Conservation (phyloP, 441 rosid species). For the Euphorbia celastroides region DNA sequence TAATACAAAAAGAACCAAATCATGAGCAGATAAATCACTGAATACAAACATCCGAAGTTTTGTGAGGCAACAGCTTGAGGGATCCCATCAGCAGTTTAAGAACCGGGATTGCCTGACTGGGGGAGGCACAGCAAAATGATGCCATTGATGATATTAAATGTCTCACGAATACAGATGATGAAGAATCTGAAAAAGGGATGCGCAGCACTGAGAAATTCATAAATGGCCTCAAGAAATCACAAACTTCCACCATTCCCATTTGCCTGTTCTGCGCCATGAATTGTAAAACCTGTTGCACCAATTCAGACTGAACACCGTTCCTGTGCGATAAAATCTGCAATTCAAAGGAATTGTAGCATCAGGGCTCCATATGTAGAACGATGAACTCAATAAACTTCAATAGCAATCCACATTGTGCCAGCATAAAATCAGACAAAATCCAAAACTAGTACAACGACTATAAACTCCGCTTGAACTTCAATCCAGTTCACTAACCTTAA, state of each 20-base stretch:
- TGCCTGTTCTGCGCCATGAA: constrained; percentile 46
- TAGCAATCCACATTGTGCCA: background rate
- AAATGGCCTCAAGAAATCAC: constrained; percentile 74
- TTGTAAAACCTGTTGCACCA: constrained; percentile 62
- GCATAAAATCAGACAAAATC: background rate
- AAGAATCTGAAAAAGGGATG: constrained; percentile 40
- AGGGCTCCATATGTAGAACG: constrained; percentile 8
- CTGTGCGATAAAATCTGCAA: constrained; percentile 69
- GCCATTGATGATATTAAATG: constrained; percentile 67
- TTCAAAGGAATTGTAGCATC: constrained; percentile 11
- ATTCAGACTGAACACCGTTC: constrained; percentile 55
- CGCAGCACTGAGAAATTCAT: constrained; percentile 49
- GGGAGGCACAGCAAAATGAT: constrained; percentile 70
- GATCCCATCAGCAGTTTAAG: constrained; percentile 54
- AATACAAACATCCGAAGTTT: constrained; percentile 47
- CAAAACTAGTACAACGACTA: background rate
- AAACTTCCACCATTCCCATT: constrained; percentile 56
- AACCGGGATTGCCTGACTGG: constrained; percentile 50
- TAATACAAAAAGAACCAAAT: background rate
- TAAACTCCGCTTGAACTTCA: background rate
- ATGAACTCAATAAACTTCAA: background rate
- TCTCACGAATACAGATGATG: constrained; percentile 43
- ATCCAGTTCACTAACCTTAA: constrained; percentile 41
- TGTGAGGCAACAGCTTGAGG: constrained; percentile 47
- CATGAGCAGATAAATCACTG: constrained; percentile 1